Percentiles rank a stretch among this genome's conserved stretches.
Conservation (phyloP, 495 filamentous ascomycete genomes). For the Penicillium paxilli region DNA sequence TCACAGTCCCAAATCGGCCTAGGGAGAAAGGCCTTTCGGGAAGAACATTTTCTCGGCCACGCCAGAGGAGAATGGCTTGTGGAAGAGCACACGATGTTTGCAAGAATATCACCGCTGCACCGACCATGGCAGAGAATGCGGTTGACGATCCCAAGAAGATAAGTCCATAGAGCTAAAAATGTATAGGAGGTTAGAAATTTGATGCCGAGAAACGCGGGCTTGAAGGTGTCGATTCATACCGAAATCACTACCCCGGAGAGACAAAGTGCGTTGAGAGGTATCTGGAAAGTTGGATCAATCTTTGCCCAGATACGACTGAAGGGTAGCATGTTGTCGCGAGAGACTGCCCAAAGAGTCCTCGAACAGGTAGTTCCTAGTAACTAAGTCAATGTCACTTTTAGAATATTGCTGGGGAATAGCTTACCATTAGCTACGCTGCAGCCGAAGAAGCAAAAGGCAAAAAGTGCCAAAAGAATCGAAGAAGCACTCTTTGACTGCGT, state of each 20-base stretch:
- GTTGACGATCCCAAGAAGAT: conserved; percentile 12
- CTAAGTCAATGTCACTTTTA: background rate
- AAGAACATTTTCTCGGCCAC: conserved; percentile 7
- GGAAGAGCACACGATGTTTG: conserved; percentile 13
- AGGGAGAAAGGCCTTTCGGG: conserved; percentile 6
- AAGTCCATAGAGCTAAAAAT: conserved; percentile 5
- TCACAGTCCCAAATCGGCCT: background rate
- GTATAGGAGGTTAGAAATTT: background rate
- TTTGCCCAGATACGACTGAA: conserved; percentile 3
- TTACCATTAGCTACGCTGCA: conserved; percentile 9
- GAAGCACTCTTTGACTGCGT: conserved; percentile 6
- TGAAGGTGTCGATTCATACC: background rate
- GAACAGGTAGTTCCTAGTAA: conserved; percentile 7
- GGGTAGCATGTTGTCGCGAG: conserved; percentile 3
- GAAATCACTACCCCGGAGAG: conserved; percentile 4
- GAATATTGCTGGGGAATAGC: background rate
- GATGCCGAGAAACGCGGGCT: background rate
- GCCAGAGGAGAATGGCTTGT: conserved; percentile 9
- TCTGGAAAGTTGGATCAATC: conserved; percentile 1
- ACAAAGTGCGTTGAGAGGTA: conserved; percentile 5
- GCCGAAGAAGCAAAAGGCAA: conserved; percentile 13
- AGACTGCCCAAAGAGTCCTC: conserved; percentile 9
- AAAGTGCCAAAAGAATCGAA: conserved; percentile 4
- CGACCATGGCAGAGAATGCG: conserved; percentile 14
- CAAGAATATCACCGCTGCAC: conserved; percentile 8